phyloP scores from a whole-genome alignment of 345 rosid species.

The Moricandia arvensis region DNA sequence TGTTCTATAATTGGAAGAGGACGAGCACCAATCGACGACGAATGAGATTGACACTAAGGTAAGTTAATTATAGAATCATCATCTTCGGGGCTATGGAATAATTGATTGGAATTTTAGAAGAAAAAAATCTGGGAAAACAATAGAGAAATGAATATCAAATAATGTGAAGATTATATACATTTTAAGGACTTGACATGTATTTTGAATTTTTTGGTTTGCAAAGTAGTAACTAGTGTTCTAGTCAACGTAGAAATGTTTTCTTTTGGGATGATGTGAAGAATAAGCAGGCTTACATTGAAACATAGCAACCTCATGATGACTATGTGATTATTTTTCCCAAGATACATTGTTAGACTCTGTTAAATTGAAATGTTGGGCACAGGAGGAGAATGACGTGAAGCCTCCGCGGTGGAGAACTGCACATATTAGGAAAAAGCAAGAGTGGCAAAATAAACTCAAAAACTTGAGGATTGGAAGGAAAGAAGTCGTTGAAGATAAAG shows the following conservation, averaged over 20 bases:
- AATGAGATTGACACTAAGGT: constrained; percentile 55
- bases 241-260: constrained; percentile 6
- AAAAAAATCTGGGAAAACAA: neutral
- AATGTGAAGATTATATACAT: neutral
- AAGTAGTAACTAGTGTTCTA: neutral
- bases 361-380: constrained; percentile 25
- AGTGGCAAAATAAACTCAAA: constrained; percentile 82
- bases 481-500: constrained; percentile 54
- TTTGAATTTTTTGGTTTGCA: too few species aligned
- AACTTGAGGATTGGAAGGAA: constrained; percentile 66
- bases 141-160: neutral
- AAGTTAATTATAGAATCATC: neutral
- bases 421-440: constrained; percentile 62
- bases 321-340: too few species aligned
- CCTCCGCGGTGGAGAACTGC: constrained; percentile 60
- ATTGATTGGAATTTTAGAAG: too few species aligned
- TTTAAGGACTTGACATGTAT: neutral
- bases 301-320: neutral
- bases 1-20: constrained; percentile 37
- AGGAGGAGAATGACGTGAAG: constrained; percentile 61
- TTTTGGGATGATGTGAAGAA: neutral
- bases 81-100: neutral
- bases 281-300: neutral
- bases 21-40: constrained; percentile 46
- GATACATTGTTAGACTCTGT: neutral